phyloP scores from a whole-genome alignment of 78 protist genomes.

The Tieghemostelium lacteum region DNA sequence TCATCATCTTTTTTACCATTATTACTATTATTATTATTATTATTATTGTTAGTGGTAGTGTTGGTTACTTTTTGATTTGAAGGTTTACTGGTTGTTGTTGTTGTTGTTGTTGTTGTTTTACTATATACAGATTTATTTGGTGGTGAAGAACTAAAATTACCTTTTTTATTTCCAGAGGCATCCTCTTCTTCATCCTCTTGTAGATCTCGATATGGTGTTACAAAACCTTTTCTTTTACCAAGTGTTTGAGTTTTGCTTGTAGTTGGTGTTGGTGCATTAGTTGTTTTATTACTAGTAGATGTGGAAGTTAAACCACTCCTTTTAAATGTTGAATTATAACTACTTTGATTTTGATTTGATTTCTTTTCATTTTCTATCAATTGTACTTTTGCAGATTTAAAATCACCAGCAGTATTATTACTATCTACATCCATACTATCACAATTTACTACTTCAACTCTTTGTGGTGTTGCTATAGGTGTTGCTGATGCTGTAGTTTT shows the following conservation, averaged over 20 bases:
- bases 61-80: background rate
- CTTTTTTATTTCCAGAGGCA: conserved; percentile 8
- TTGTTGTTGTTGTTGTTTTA: background rate
- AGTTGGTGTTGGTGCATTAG: background rate
- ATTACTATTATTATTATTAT: background rate
- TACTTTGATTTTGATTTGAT: background rate
- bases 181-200: conserved; percentile 33
- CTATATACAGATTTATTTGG: background rate
- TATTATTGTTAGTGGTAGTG: conserved; percentile 7
- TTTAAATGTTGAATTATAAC: conserved; percentile 4
- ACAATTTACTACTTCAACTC: background rate
- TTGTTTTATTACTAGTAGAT: background rate
- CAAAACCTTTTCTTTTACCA: conserved; percentile 38
- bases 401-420: background rate
- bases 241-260: background rate
- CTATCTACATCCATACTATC: background rate
- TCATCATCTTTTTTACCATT: conserved; percentile 34
- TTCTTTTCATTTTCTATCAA: conserved; percentile 23
- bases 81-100: background rate
- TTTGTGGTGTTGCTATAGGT: background rate
- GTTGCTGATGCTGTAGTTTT: background rate
- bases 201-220: conserved; percentile 21
- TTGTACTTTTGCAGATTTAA: conserved; percentile 31
- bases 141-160: too few relatives aligned
- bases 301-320: background rate